phyloP scores from a whole-genome alignment of 176 grass and related monocot genomes.

The Oryza officinalis region DNA sequence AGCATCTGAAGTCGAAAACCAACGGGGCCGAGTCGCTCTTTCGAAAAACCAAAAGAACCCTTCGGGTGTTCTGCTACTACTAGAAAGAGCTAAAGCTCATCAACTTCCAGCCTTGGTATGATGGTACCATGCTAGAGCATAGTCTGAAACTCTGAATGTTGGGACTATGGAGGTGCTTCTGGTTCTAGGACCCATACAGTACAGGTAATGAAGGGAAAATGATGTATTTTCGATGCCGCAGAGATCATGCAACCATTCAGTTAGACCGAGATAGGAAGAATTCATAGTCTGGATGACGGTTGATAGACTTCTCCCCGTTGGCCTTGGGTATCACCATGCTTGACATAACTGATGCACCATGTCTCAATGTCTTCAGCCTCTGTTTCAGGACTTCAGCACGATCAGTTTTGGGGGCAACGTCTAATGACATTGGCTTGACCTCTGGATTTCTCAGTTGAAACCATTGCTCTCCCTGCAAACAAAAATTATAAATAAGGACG shows the following conservation, averaged over 20 bases:
- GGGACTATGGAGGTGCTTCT: not conserved
- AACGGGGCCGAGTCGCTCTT: not conserved
- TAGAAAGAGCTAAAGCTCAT: not conserved
- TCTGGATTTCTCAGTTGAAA: conserved; percentile 16
- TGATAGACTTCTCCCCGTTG: conserved; percentile 4
- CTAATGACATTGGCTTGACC: not conserved
- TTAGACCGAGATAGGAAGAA: conserved; percentile 42
- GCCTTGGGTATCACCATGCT: conserved; percentile 30
- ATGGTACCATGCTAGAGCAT: not conserved
- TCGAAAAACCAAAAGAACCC: not conserved
- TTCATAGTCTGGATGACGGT: conserved; percentile 43
- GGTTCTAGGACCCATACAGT: not conserved
- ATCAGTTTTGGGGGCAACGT: not conserved
- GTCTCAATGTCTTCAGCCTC: conserved; percentile 38
- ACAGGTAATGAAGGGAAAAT: not conserved
- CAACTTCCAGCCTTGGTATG: not conserved
- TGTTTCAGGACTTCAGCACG: conserved; percentile 35
- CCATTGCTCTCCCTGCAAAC: conserved; percentile 48
- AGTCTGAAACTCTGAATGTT: not conserved
- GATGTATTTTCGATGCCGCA: not conserved
- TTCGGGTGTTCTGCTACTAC: not conserved
- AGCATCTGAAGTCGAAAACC: not conserved
- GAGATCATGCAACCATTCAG: not conserved
- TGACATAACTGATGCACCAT: conserved; percentile 36
- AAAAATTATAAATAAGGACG: not conserved